Conservation (phyloP, 2,329 filamentous ascomycete species). For the Colletotrichum sp. region DNA sequence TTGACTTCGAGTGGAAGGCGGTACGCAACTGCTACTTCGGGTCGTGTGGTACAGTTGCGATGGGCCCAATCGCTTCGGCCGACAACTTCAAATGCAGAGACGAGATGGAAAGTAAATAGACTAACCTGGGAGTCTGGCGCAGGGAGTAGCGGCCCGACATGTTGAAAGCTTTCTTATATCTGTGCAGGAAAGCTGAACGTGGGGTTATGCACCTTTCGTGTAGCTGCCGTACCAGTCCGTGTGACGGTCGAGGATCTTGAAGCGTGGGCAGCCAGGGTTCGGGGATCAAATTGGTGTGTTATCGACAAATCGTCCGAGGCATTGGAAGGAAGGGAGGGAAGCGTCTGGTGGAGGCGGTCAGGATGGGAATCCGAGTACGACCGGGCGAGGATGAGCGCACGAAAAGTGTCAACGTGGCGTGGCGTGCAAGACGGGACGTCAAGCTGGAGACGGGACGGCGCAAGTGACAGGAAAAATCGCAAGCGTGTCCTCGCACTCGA, state of each 20-base stretch:
- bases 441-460: background rate
- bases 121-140: slow-evolving; percentile 42
- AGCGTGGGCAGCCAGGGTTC: background rate
- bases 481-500: slow-evolving; percentile 7
- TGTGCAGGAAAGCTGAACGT: background rate
- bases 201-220: slow-evolving; percentile 22
- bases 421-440: slow-evolving; percentile 6
- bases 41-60: background rate
- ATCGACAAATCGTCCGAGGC: background rate
- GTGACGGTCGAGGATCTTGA: slow-evolving; percentile 1
- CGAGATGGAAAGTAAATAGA: background rate
- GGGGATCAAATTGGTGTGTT: background rate
- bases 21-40: background rate
- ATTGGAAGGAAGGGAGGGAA: background rate
- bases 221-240: slow-evolving; percentile 12
- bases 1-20: background rate
- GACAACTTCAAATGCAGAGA: background rate
- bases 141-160: slow-evolving; percentile 44
- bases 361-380: slow-evolving; percentile 12
- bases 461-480: slow-evolving; percentile 6
- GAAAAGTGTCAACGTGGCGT: background rate
- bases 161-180: slow-evolving; percentile 20
- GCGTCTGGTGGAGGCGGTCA: background rate
- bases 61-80: slow-evolving; percentile 1
- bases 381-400: background rate